Evolutionary conservation across 164 flowering plant species (phyloP), one percentile per base, ranked within the genome.

Genomic region (Magnolia officinalis): DNA sequence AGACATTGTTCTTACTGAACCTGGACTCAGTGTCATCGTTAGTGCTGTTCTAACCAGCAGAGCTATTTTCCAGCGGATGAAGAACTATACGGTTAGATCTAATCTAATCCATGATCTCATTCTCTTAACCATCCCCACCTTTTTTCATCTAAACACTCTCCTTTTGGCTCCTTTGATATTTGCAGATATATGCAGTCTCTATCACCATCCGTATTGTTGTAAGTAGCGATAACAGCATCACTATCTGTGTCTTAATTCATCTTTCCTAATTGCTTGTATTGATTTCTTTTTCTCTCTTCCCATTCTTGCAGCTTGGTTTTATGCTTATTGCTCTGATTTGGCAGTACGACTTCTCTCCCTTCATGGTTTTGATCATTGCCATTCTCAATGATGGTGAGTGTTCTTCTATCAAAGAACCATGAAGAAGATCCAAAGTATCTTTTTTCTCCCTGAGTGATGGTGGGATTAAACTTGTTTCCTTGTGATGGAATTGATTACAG

Each of bases 51-150:
- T 95, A 23, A 95, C 99, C 26, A 95, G 99, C 83, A 87, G 99
- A 81, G 97, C 98, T 70, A 95, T 95, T 70, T 95, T 95, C 88
- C 99, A 95, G 75, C 90, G 99, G 84, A 95, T 95, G 99, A 95
- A 95, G 86, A 95, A 95, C 82, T 95, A 95, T 82, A 95, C 98
- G 0, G 96, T 91, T 52, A 74, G 89, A 79, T 55, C 23, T 63
- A 66, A 65, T 55, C 13, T 71, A 63, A 6, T 70, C 10, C 18
- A 50, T 50, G 16, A 31, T 24, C 18, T 50, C 11, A 31, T 52
- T 8, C 6, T 37, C 19, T 19, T 29, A 67, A 26, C 18, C 18
- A 13, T 7, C 49, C 21, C 29, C 50, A 14, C 16, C 4, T 26
- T 31, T 31, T 29, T 31, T 67, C 21, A 24, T 67, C 29, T 65